Evolutionary conservation across 2,329 filamentous ascomycete species (phyloP), one percentile per base, ranked within the genome.

Genomic region (Epichloe baconii): DNA sequence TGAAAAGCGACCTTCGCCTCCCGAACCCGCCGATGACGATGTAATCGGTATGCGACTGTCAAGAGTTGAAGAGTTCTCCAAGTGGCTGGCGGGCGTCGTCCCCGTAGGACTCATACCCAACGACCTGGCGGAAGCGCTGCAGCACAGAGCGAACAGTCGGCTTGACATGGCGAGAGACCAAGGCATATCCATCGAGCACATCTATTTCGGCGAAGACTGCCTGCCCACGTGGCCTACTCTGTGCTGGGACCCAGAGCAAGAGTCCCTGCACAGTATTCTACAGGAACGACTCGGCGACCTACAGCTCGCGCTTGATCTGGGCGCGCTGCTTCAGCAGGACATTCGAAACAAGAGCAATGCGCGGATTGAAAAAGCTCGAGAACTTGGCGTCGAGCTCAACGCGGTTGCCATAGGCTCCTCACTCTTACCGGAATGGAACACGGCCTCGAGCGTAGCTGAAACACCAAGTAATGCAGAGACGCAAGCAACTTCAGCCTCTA

Each of bases 351-450:
- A 65, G 45, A 57, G 58, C 3, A 64, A 64, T 42, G 12, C 26
- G 7, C 61, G 56, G 35, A 55, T 68, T 0, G 46, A 53, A 0
- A 53, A 63, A 17, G 66, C 66, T 2, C 50, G 50, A 3, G 26
- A 26, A 8, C 49, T 59, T 1, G 60, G 61, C 0, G 2, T 66
- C 23, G 5, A 34, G 0, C 37, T 65, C 1, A 19, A 49, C 0
- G 48, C 61, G 3, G 37, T 68, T 2, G 40, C 17, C 10, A 58
- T 68, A 17, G 60, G 63, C 6, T 21, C 53, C 4, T 54, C 54
- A 12, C 48, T 68, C 19, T 51, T 68, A 37, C 64, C 65, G 3
- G 56, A 57, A 3, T 67, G 64, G 66, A 34, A 11, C 19, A 5
- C n/a, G 12, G n/a, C 15, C 3, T 21, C 6, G 7, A 26, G 17